A percentile compares a stretch with the other conserved stretches of the same genome.
These are phyloP conservation scores for Pontederia paniculata DNA, from an alignment of 176 grass and related monocot genomes.

Conservation along the genomic window DNA sequence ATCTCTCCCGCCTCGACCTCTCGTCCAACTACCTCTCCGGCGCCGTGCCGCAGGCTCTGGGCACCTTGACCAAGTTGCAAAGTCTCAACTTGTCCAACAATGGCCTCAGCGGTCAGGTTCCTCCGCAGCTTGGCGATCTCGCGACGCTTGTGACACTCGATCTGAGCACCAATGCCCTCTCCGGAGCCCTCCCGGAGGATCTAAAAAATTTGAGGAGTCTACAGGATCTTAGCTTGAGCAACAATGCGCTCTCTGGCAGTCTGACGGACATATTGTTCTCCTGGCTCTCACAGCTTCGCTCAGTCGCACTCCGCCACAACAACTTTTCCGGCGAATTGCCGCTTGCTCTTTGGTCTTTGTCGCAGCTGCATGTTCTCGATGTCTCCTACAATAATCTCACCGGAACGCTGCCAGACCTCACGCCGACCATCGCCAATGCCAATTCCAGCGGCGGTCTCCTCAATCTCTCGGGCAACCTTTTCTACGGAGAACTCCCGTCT, in stretches of 20 bases:
- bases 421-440: background rate
- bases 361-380: constrained; percentile 28
- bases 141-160: constrained; percentile 1
- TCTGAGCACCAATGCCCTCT: constrained; percentile 16
- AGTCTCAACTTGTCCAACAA: constrained; percentile 13
- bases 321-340: constrained; percentile 29
- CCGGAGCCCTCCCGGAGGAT: constrained; percentile 11
- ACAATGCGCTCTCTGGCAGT: constrained; percentile 6
- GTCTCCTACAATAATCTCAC: constrained; percentile 71
- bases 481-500: constrained; percentile 42
- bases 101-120: constrained; percentile 1
- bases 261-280: background rate
- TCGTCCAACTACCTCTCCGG: constrained; percentile 30
- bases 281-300: constrained; percentile 2
- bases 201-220: constrained; percentile 11
- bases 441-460: constrained; percentile 23
- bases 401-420: constrained; percentile 29
- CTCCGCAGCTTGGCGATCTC: constrained; percentile 16
- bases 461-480: constrained; percentile 58
- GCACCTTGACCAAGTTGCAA: background rate
- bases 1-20: constrained; percentile 35
- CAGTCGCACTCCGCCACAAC: constrained; percentile 18
- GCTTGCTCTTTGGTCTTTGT: constrained; percentile 20
- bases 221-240: constrained; percentile 3
- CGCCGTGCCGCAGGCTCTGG: constrained; percentile 1